These are phyloP conservation scores for Eucalyptus leucophloia DNA, from an alignment of 345 rosid genomes.

Conservation along the genomic window DNA sequence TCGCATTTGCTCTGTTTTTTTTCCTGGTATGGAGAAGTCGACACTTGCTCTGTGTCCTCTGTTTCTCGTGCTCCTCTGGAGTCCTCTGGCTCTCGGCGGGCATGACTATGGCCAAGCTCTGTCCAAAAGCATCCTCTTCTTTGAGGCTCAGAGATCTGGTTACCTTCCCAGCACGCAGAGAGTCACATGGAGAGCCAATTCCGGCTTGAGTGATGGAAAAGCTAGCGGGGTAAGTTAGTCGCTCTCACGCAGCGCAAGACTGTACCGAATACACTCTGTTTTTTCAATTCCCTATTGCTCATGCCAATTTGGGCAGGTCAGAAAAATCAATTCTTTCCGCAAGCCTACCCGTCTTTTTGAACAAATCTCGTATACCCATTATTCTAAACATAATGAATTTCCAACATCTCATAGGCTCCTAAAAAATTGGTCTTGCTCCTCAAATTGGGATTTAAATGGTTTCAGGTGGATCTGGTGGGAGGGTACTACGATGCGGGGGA, in stretches of 20 bases:
- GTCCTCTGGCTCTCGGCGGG: constrained; percentile 54
- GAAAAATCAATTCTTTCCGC: neutral
- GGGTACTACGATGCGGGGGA: constrained; percentile 99
- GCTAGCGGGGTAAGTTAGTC: constrained; percentile 76
- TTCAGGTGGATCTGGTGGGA: constrained; percentile 93
- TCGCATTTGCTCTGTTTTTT: neutral
- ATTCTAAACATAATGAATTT: neutral
- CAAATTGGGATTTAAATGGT: neutral
- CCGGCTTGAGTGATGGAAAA: constrained; percentile 89
- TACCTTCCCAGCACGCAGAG: constrained; percentile 76
- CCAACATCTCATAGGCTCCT: neutral
- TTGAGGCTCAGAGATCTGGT: constrained; percentile 99
- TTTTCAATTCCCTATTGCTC: neutral
- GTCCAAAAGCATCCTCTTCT: constrained; percentile 89
- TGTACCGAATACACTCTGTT: neutral
- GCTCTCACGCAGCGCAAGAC: neutral
- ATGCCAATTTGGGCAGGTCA: neutral
- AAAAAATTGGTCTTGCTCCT: neutral
- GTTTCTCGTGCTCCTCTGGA: constrained; percentile 34
- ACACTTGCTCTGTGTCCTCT: neutral
- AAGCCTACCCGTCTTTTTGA: neutral
- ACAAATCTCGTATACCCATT: neutral
- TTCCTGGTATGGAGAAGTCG: constrained; percentile 11
- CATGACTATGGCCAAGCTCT: constrained; percentile 94
- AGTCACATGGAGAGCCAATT: constrained; percentile 85